Percentiles rank a stretch among this genome's conserved stretches.
phyloP scores from a whole-genome alignment of 139 green algal species.

The Nannochloris sp. region DNA sequence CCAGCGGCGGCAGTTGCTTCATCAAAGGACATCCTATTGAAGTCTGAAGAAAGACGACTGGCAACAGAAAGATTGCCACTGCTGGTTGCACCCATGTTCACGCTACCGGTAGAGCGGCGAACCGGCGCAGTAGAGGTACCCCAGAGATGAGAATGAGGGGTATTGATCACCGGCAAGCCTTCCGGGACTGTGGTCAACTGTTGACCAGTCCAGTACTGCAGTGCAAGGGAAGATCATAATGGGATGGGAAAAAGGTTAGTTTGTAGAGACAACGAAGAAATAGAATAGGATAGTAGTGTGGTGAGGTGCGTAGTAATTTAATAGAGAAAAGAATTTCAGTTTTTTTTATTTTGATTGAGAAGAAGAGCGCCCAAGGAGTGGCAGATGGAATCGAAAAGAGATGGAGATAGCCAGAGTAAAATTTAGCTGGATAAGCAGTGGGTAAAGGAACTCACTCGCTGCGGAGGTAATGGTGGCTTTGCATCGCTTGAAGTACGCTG shows the following conservation, averaged over 20 bases:
- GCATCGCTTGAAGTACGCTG: not conserved
- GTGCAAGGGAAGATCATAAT: not conserved
- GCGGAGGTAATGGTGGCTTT: too few species aligned
- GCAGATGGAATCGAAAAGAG: too few species aligned
- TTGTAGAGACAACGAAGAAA: not conserved
- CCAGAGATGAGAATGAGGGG: not conserved
- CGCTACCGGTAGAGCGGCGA: not conserved
- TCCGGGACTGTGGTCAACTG: slow-evolving; percentile 16
- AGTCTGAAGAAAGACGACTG: slow-evolving; percentile 7
- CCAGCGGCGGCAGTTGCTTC: not conserved
- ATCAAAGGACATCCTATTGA: slow-evolving; percentile 18
- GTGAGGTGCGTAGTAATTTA: too few species aligned
- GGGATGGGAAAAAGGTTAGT: not conserved
- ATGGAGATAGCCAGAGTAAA: too few species aligned
- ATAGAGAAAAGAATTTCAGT: too few species aligned
- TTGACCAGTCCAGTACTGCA: slow-evolving; percentile 10
- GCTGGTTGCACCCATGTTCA: not conserved
- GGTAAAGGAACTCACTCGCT: not conserved
- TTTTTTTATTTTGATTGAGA: too few species aligned
- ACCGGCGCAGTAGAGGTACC: slow-evolving; percentile 1
- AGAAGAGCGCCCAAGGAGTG: too few species aligned
- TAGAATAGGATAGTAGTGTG: not conserved
- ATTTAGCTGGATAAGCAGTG: too few species aligned
- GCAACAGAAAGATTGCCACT: not conserved
- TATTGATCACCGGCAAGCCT: slow-evolving; percentile 14